Evolutionary conservation across 139 green algal species (phyloP).

Genomic region (Coccomyxa sp.): DNA sequence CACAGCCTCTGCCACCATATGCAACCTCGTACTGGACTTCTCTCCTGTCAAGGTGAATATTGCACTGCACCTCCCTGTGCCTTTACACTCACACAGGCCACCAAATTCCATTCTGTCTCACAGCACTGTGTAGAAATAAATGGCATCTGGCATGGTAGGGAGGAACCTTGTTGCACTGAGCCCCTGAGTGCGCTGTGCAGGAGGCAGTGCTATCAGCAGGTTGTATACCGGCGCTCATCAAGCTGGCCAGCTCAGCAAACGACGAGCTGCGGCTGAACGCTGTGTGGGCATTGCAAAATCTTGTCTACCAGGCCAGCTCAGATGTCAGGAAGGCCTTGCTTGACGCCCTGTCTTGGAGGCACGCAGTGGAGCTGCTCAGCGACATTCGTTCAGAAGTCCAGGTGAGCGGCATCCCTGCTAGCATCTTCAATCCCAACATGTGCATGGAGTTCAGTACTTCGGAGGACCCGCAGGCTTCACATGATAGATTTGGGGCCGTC

Average conservation of each 20-base stretch:
- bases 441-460: conserved; percentile 3
- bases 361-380: conserved; percentile 43
- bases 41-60: conserved; percentile 40
- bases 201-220: conserved; percentile 45
- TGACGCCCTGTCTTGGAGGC: conserved; percentile 47
- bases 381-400: conserved; percentile 48
- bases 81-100: background rate
- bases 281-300: conserved; percentile 75
- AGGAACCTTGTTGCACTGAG: background rate
- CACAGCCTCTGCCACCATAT: conserved; percentile 56
- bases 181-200: background rate
- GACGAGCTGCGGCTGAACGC: conserved; percentile 53
- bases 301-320: conserved; percentile 38
- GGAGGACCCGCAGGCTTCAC: too few species aligned
- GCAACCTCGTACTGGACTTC: conserved; percentile 85
- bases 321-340: conserved; percentile 34
- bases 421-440: background rate
- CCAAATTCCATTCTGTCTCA: background rate
- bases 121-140: background rate
- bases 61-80: background rate
- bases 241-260: conserved; percentile 32
- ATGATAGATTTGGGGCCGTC: too few species aligned
- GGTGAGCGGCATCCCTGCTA: background rate
- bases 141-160: background rate
- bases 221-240: conserved; percentile 38